These are phyloP conservation scores for Prototheca cutis DNA, from an alignment of 163 green algal genomes.

Conservation along the genomic window DNA sequence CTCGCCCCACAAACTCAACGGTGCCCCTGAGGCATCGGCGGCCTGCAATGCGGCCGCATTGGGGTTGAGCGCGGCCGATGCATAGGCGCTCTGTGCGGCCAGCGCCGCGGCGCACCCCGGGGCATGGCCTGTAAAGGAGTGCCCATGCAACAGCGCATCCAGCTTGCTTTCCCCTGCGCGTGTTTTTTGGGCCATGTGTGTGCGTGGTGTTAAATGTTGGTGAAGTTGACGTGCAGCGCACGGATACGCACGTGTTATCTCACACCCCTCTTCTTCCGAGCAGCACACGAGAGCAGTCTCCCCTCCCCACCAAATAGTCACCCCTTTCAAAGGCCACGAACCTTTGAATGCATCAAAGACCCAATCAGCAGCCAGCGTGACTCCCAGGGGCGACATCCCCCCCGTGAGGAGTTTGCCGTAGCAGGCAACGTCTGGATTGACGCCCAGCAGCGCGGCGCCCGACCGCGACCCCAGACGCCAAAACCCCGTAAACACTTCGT, in stretches of 20 bases:
- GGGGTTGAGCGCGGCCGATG: conserved; percentile 46
- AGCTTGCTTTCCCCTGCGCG: conserved; percentile 30
- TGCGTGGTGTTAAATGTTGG: too few species aligned
- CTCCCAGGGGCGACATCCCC: conserved; percentile 71
- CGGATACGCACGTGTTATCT: too few species aligned
- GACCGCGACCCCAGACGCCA: conserved; percentile 59
- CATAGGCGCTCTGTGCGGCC: conserved; percentile 50
- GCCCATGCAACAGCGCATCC: conserved; percentile 87
- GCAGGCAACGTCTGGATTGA: conserved; percentile 72
- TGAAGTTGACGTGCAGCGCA: too few species aligned
- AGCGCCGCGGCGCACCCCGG: conserved; percentile 67
- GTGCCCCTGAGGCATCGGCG: conserved; percentile 11
- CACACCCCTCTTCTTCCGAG: too few species aligned
- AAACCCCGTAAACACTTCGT: conserved; percentile 89
- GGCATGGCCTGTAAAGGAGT: conserved; percentile 92
- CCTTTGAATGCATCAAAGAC: conserved; percentile 81
- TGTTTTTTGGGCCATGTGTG: too few species aligned
- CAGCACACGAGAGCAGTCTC: too few species aligned
- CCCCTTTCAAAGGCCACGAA: too few species aligned
- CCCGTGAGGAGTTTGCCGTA: conserved; percentile 86
- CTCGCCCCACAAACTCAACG: conserved; percentile 61
- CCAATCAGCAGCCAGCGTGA: conserved; percentile 62
- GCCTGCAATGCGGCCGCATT: conserved; percentile 38
- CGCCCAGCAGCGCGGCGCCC: conserved; percentile 42
- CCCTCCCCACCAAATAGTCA: too few species aligned